Evolutionary conservation across 306 rosid species (phyloP).

Genomic region (Neltuma alba): DNA sequence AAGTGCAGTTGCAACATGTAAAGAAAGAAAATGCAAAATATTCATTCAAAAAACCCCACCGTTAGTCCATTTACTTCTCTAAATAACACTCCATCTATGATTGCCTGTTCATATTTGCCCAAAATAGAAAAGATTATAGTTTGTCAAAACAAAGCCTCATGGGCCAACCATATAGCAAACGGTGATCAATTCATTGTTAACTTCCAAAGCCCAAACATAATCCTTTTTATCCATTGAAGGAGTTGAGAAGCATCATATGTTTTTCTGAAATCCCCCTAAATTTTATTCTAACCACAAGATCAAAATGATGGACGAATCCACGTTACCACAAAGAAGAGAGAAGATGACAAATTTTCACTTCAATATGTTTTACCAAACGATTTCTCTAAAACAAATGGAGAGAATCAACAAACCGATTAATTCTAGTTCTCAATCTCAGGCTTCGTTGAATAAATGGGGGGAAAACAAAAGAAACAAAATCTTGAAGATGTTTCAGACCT

Average conservation of each 20-base stretch:
- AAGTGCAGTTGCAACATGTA: background rate
- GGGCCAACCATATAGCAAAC: background rate
- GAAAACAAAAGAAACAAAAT: background rate
- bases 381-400: conserved; percentile 8
- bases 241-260: background rate
- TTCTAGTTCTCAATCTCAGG: background rate
- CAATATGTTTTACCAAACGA: background rate
- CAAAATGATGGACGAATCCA: background rate
- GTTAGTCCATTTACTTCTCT: background rate
- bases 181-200: conserved; percentile 16
- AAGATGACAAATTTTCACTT: background rate
- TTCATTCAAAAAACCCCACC: conserved; percentile 9
- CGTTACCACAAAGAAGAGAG: conserved; percentile 5
- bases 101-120: conserved; percentile 11
- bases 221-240: background rate
- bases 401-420: conserved; percentile 5
- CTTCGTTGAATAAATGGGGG: background rate
- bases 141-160: conserved; percentile 15
- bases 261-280: background rate
- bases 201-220: background rate
- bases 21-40: background rate
- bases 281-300: background rate
- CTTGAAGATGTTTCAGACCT: conserved; percentile 6
- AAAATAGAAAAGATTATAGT: background rate
- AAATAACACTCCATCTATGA: background rate